Evolutionary conservation across 306 rosid genomes (phyloP), one percentile per base, ranked within the genome.

Genomic region (Pyrus communis): DNA sequence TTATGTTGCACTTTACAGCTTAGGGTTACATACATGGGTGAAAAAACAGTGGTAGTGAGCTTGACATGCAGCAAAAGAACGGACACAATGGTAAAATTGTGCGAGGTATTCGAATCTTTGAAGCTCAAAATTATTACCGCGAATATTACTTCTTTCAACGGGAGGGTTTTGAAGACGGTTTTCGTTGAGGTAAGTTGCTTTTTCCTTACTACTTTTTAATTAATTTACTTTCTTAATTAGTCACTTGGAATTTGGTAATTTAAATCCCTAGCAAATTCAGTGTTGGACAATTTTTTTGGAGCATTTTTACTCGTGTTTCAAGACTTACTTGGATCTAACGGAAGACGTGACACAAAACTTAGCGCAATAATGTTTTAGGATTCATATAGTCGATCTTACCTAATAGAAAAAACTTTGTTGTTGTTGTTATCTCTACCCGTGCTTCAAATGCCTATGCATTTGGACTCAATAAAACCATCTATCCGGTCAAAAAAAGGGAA

Each of bases 41-140:
- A 91, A 76, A 93, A 78, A 70, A 93, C 88, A 7, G 55, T 88
- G 43, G 93, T 88, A 70, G 97, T 93, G 76, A 93, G 90, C 76
- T 83, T 96, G 92, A 89, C 91, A 15, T 96, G 99, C 59, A 91
- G 87, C 59, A 91, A 96, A 77, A 86, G 91, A 77, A 87, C 87
- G 55, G 92, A 89, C 75, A 93, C 99, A 82, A 96, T 91, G 89
- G 97, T 91, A 31, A 96, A 93, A 82, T 75, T 96, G 42, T 96
- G 99, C 25, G 87, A 93, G 45, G 94, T 87, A 14, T 92, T 96
- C 27, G 99, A 96, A 81, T 96, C 99, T 55, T 78, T 96, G 84
- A 96, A 91, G 87, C 93, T 96, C 23, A 96, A 91, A 76, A 85
- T 96, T 30, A 83, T 96, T 27, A 91, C 97, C 2, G 92, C 91